Conservation (phyloP, 495 filamentous ascomycete species). For the Collariella sp. region DNA sequence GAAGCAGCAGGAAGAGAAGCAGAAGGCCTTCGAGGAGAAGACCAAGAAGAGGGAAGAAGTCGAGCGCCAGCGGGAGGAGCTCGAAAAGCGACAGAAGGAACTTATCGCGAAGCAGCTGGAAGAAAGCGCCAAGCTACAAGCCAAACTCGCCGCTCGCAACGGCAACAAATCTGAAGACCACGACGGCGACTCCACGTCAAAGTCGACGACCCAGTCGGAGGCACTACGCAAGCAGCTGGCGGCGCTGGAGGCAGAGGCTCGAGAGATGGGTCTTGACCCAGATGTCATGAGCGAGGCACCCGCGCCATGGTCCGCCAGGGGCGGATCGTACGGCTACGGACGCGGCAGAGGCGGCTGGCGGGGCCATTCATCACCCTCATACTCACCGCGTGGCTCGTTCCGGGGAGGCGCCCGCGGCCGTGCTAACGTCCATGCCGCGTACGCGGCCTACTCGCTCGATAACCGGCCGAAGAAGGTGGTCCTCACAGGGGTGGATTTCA, state of each 20-base stretch:
- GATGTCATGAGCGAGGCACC: slow-evolving; percentile 36
- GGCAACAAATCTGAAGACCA: slow-evolving; percentile 29
- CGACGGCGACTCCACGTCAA: slow-evolving; percentile 12
- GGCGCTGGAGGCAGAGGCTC: slow-evolving; percentile 75
- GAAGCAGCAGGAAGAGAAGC: slow-evolving; percentile 67
- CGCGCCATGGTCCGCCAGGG: slow-evolving; percentile 25
- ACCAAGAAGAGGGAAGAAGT: slow-evolving; percentile 63
- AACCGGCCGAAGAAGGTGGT: slow-evolving; percentile 74
- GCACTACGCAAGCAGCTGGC: slow-evolving; percentile 72
- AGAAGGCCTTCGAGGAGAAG: slow-evolving; percentile 71
- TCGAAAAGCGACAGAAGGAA: slow-evolving; percentile 70
- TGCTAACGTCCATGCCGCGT: slow-evolving; percentile 45
- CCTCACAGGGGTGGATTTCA: slow-evolving; percentile 61
- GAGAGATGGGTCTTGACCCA: slow-evolving; percentile 65
- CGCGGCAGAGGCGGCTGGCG: slow-evolving; percentile 40
- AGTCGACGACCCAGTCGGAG: slow-evolving; percentile 31
- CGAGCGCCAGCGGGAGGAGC: slow-evolving; percentile 58
- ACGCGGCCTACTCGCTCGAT: slow-evolving; percentile 71
- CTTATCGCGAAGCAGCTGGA: slow-evolving; percentile 65
- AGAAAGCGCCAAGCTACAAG: slow-evolving; percentile 61
- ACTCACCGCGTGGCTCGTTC: slow-evolving; percentile 34
- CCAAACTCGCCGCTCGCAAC: slow-evolving; percentile 39
- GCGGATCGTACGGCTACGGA: slow-evolving; percentile 36
- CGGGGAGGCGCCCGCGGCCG: slow-evolving; percentile 51
- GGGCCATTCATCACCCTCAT: slow-evolving; percentile 20